Conservation (phyloP, 805 yeast species). For the Maudiozyma bulderi region DNA sequence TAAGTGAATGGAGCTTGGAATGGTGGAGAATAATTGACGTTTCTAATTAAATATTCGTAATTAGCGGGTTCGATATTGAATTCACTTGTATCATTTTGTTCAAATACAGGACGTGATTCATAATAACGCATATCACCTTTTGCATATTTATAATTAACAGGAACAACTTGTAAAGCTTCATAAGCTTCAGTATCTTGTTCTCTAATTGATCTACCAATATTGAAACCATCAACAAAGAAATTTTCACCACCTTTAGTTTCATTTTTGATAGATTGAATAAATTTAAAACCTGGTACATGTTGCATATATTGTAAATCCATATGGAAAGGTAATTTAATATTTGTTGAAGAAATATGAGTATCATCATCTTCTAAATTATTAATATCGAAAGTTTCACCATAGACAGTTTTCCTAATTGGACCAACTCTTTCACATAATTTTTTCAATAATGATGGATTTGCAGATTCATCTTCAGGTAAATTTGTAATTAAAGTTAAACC, state of each 20-base stretch:
- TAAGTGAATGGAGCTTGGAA: slow-evolving; percentile 70
- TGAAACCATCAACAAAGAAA: slow-evolving; percentile 58
- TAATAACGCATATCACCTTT: slow-evolving; percentile 54
- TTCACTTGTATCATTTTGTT: slow-evolving; percentile 38
- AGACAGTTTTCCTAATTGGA: slow-evolving; percentile 59
- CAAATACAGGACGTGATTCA: slow-evolving; percentile 52
- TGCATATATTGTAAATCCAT: slow-evolving; percentile 72
- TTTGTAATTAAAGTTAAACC: slow-evolving; percentile 50
- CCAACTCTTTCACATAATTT: slow-evolving; percentile 49
- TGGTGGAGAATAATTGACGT: slow-evolving; percentile 70
- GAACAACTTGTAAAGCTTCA: slow-evolving; percentile 49
- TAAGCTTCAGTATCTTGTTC: slow-evolving; percentile 53
- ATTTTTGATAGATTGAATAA: slow-evolving; percentile 39
- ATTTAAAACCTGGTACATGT: slow-evolving; percentile 70
- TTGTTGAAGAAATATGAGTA: slow-evolving; percentile 62
- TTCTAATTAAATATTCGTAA: slow-evolving; percentile 34
- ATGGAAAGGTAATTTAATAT: slow-evolving; percentile 56
- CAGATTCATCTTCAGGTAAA: slow-evolving; percentile 36
- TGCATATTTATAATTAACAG: slow-evolving; percentile 60
- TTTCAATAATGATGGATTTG: slow-evolving; percentile 27
- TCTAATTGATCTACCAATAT: slow-evolving; percentile 49
- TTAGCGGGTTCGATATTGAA: slow-evolving; percentile 24
- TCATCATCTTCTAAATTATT: slow-evolving; percentile 39
- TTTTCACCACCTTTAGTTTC: slow-evolving; percentile 50
- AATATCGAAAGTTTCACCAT: slow-evolving; percentile 65